Evolutionary conservation across 805 yeast genomes (phyloP), one percentile per base, ranked within the genome.

Genomic region (Metschnikowia cubensis): DNA sequence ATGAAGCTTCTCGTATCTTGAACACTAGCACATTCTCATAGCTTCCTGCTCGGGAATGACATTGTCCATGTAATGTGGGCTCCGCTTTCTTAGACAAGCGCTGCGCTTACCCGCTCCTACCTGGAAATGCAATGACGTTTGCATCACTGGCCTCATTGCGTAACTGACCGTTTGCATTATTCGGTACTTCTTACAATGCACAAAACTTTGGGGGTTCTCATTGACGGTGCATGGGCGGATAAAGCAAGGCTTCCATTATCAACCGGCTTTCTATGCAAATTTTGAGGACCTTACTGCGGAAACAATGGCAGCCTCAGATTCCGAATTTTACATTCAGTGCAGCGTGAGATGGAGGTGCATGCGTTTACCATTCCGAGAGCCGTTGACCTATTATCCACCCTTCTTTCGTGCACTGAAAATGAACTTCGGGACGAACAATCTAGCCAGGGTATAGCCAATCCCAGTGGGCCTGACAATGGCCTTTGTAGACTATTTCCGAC

Each of bases 111-210:
- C 45, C 37, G 45, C 45, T 42, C 31, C 10, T 7, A 32, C 20
- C 20, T 38, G 31, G 21, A 32, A 15, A 32, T 42, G 45, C 45
- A 42, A 29, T 42, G 45, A 42, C 45, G 45, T 20, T 42, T 42
- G 45, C 45, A 42, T 42, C 36, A 42, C 45, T 32, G 45, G 37
- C 13, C 14, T 31, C 18, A 17, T 41, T 31, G 36, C 44, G 32
- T 41, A 18, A 41, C 15, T 20, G 41, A 22, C 33, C 34, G 21
- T 39, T 39, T 39, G 42, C 42, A 25, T 39, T 17, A 21, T 25
- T 29, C 42, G 34, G 34, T 29, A 14, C 42, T 15, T 39, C 42
- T 39, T 15, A 22, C 34, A 17, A n/a, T 39, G 42, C 21, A 22
- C 6, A 29, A 25, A 17, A 10, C 33, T 15, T 3, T 39, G 1